These are phyloP conservation scores for Ophiocordyceps camponoti-saundersi DNA, from an alignment of 2,329 filamentous ascomycete species.

Conservation along the genomic window DNA sequence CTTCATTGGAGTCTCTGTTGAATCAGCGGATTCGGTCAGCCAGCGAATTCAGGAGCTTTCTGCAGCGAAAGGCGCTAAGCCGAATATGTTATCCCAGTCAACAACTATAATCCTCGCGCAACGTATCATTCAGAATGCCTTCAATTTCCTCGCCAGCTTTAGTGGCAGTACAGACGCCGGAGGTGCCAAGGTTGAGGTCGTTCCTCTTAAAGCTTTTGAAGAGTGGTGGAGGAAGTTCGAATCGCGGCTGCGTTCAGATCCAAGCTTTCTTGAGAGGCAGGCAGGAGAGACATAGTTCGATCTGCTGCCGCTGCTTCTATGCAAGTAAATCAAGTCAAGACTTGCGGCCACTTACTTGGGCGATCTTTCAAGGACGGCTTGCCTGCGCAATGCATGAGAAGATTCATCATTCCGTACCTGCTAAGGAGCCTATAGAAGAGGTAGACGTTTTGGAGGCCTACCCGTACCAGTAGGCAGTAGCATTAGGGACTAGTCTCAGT, in stretches of 20 bases:
- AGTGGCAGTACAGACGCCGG: conserved; percentile 42
- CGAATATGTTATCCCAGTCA: conserved; percentile 15
- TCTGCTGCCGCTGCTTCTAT: too few relatives aligned
- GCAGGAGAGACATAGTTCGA: conserved; percentile 2
- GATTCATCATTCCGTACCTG: too few relatives aligned
- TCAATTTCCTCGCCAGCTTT: conserved; percentile 89
- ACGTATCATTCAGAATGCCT: conserved; percentile 89
- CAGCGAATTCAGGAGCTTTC: conserved; percentile 46
- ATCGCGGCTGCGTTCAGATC: conserved; percentile 66
- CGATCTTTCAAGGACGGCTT: too few relatives aligned
- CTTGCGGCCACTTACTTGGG: too few relatives aligned
- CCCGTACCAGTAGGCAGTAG: too few relatives aligned
- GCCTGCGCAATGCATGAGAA: too few relatives aligned
- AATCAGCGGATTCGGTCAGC: conserved; percentile 56
- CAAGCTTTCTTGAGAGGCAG: conserved; percentile 65
- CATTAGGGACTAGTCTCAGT: too few relatives aligned
- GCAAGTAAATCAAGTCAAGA: too few relatives aligned
- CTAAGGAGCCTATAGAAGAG: too few relatives aligned
- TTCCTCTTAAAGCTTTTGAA: conserved; percentile 87
- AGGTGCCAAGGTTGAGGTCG: conserved; percentile 52
- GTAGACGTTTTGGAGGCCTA: too few relatives aligned
- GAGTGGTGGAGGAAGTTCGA: conserved; percentile 99
- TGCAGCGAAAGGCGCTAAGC: conserved; percentile 9
- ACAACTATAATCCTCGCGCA: conserved; percentile 73
- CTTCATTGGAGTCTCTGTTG: conserved; percentile 68